Conservation (phyloP, 352 stramenopile genomes). For the Hyaloperonospora brassicae region DNA sequence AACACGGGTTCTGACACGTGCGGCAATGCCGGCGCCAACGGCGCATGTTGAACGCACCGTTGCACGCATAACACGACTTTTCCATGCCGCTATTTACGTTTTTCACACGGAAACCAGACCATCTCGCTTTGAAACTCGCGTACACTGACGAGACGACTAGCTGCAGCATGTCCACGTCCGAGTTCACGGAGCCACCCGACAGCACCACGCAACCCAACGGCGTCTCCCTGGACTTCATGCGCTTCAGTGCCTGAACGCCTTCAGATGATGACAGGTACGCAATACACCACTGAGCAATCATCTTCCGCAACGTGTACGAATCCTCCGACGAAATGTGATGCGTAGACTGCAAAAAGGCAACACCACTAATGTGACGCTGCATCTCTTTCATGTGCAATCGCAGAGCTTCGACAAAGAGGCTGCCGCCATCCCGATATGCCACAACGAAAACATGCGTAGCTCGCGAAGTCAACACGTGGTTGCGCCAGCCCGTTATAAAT, state of each 20-base stretch:
- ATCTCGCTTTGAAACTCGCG: slow-evolving; percentile 60
- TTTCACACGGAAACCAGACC: slow-evolving; percentile 68
- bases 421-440: slow-evolving; percentile 48
- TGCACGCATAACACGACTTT: slow-evolving; percentile 58
- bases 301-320: slow-evolving; percentile 55
- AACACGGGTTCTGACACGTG: slow-evolving; percentile 58
- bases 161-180: slow-evolving; percentile 48
- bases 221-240: slow-evolving; percentile 47
- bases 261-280: slow-evolving; percentile 39
- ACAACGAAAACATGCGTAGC: slow-evolving; percentile 65
- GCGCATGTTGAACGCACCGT: slow-evolving; percentile 62
- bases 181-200: slow-evolving; percentile 32
- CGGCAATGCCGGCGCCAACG: slow-evolving; percentile 63
- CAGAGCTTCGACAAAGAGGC: slow-evolving; percentile 46
- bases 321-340: slow-evolving; percentile 50
- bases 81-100: slow-evolving; percentile 65
- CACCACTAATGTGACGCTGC: slow-evolving; percentile 59
- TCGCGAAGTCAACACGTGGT: slow-evolving; percentile 54
- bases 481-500: slow-evolving; percentile 66
- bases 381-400: slow-evolving; percentile 54
- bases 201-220: slow-evolving; percentile 52
- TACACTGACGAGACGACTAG: slow-evolving; percentile 48
- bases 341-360: slow-evolving; percentile 58
- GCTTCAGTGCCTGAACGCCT: slow-evolving; percentile 31
- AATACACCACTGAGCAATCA: slow-evolving; percentile 62